Base-by-base conservation (phyloP, 192 early-diverging fungal species). In the Phycomyces nitens region DNA sequence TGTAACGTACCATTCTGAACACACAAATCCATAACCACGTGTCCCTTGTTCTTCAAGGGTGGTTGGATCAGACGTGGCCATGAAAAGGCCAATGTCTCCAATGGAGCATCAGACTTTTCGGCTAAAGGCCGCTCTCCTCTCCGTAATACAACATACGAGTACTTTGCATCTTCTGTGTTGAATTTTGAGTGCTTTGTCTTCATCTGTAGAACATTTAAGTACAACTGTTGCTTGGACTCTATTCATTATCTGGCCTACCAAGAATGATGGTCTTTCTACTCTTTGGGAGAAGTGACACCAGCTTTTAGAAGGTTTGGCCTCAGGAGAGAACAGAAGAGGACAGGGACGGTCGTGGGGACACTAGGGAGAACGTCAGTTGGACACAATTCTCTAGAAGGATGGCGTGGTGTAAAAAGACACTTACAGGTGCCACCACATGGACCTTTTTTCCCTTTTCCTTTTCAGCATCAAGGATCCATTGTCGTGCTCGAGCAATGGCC, bases 211-310 rank as follows among this genome's bases (percentile, higher is more conserved):
- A 27, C 22, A 11, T 5, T 2, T 20, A 51, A 34, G 18, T 51
- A 65, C 16, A n/a, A 24, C 24, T 27, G 15, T 34, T 7, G 7
- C 7, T 12, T 14, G 2, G 7, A 22, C 12, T 1, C 12, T 10
- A 24, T 26, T 20, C 20, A 8, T 38, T 15, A 24, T 11, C 44
- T 16, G 29, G 63, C 62, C 60, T 71, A 81, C 76, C 68, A 89
- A 78, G 59, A 80, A 84, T 15, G 55, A 58, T 0, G 89, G 84
- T 11, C 87, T 76, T 54, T 90, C 86, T 21, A 88, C 76, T 23
- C 86, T 73, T 65, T 95, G 94, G 22, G 90, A 91, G 64, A 92
- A 94, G 56, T 93, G 89, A 40, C 91, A 88, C 91, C 91, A 94
- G 52, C 74, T 64, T n/a, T 74, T 62, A 29, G 76, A 67, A 3